Evolutionary conservation across 495 filamentous ascomycete species (phyloP), one percentile per base, ranked within the genome.

Genomic region (Podospora pseudocomata): DNA sequence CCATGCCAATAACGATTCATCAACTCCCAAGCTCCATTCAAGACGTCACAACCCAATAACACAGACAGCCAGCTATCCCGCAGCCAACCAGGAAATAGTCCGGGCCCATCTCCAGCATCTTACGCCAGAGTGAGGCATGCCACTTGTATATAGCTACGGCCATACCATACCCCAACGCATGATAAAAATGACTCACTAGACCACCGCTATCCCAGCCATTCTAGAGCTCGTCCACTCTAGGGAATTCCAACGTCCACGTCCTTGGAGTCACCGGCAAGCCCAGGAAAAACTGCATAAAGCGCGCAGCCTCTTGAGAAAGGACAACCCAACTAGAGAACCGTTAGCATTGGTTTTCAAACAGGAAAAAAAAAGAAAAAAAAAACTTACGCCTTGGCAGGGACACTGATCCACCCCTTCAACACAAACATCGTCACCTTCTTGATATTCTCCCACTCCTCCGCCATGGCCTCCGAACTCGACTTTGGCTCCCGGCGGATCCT

Each of bases 241-340:
- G 86, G 39, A 81, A 70, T 69, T 82, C 75, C 39, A 93, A 76
- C 64, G 81, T 79, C 91, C 92, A 96, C 13, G 78, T 80, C 69
- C 92, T 82, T 5, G 89, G 89, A 59, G 80, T 80, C 19, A 94
- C 86, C 7, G 92, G 90, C 65, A 92, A 75, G 30, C 93, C 93
- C n/a, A 96, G 79, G 81, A 88, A 97, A 73, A 82, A 91, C 61
- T 89, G 84, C 87, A 88, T 94, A 19, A 91, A 69, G 55, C 93
- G 84, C 59, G 75, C 75, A 4, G 85, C 57, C 75, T 96, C 92
- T 0, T 83, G 72, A 3, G 86, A 68, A 11, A 82, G 28, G 62
- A 97, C 90, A 30, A 86, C 76, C 68, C 81, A 86, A 13, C 91
- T 94, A 65, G 60, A 59, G n/a, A 6, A 57, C 15, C 53, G 58